These are phyloP conservation scores for Scenedesmus sp. DNA, from an alignment of 163 green algal species.

Conservation along the genomic window DNA sequence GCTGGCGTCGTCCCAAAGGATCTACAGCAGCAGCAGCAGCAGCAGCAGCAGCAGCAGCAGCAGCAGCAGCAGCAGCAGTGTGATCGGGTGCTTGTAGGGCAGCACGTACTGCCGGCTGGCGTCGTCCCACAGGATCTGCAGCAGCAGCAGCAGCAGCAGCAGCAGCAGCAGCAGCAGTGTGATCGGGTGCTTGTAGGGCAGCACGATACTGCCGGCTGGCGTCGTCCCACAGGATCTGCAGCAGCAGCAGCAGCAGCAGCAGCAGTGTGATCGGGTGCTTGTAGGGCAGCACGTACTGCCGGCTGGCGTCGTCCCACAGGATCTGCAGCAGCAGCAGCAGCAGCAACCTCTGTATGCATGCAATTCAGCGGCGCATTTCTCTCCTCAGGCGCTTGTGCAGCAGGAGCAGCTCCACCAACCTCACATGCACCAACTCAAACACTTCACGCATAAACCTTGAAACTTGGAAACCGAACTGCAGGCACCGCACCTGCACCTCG, in stretches of 20 bases:
- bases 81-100: background rate
- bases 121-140: too few relatives aligned
- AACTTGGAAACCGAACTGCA: too few relatives aligned
- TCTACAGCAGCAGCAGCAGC: background rate
- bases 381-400: too few relatives aligned
- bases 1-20: slow-evolving; percentile 54
- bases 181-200: background rate
- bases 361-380: too few relatives aligned
- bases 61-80: background rate
- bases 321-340: background rate
- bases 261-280: background rate
- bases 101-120: too few relatives aligned
- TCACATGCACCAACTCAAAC: too few relatives aligned
- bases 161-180: too few relatives aligned
- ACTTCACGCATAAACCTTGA: too few relatives aligned
- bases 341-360: background rate
- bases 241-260: background rate
- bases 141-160: background rate
- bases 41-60: background rate
- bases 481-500: slow-evolving; percentile 65
- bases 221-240: slow-evolving; percentile 56
- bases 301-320: too few relatives aligned
- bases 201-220: background rate
- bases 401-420: too few relatives aligned
- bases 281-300: too few relatives aligned